Base-by-base conservation (phyloP, 2,329 filamentous ascomycete genomes). In the Xylariaceae sp. region DNA sequence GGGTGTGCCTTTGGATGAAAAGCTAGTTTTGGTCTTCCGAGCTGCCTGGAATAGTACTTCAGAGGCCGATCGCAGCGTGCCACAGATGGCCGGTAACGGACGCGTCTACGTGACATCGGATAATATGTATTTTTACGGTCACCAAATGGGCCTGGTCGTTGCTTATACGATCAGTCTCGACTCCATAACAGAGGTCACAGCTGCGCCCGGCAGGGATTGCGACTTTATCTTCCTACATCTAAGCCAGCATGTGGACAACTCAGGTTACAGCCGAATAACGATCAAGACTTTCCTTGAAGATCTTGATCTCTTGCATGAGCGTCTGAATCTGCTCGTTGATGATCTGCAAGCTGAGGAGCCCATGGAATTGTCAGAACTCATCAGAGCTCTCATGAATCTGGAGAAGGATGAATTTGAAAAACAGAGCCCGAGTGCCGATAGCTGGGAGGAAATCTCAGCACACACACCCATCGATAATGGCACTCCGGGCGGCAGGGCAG, bases 211-310 rank as follows among this genome's bases (percentile, higher is more conserved):
- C 19, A 88, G 88, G 70, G 92, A 97, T 66, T 96, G 91, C 69
- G 95, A 99, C 74, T 96, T 93, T 71, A 83, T 98, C 26, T 96
- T 92, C 71, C 75, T 99, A 40, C 93, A 97, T 68, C 81, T 86
- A 3, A 77, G 78, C 50, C 87, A 89, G 66, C 81, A 87, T 47
- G 78, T 78, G 43, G 82, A 83, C 52, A 83, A 85, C 55, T 84
- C 81, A 43, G 86, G 83, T 12, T 87, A 87, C 46, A 87, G 87
- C 2, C 82, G 91, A 50, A 84, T 98, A 56, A 93, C 90, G 0
- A 85, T 99, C 69, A 98, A 96, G 76, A 90, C 91, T 0, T 99
- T 97, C 77, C 79, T 99, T 20, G 93, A 98, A 65, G 89, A 95
- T 20, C 79, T 97, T 43, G 84, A 85, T 59, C 80, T 98, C 5